Percentiles rank a stretch among this genome's conserved stretches.
Evolutionary conservation across 225 moss, liverwort and hornwort species (phyloP).

Genomic region (Sphagnum contortum): DNA sequence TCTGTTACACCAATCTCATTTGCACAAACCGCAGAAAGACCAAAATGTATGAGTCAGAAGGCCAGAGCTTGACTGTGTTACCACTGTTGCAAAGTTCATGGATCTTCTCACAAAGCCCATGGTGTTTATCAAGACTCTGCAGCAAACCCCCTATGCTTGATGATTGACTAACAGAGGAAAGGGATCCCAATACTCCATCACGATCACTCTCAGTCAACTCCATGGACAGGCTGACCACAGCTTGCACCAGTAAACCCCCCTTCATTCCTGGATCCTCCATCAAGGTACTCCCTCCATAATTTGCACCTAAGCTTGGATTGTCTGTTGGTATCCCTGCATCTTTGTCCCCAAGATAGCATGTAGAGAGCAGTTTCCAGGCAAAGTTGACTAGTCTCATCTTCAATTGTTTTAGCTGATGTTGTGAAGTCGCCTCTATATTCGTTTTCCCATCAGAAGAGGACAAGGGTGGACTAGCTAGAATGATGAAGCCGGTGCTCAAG

Average conservation of each 20-base stretch:
- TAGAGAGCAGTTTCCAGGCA: conserved; percentile 35
- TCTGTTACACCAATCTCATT: too few relatives aligned
- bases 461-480: conserved; percentile 19
- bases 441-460: conserved; percentile 5
- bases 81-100: conserved; percentile 64
- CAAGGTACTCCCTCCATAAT: conserved; percentile 13
- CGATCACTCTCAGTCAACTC: conserved; percentile 33
- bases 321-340: conserved; percentile 24
- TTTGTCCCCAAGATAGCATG: conserved; percentile 42
- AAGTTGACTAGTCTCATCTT: conserved; percentile 32
- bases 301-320: conserved; percentile 41
- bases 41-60: too few relatives aligned
- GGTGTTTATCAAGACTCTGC: conserved; percentile 47
- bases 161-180: conserved; percentile 23
- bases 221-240: conserved; percentile 59
- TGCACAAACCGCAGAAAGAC: too few relatives aligned
- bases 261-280: conserved; percentile 44
- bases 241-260: conserved; percentile 67
- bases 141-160: conserved; percentile 52
- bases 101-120: conserved; percentile 49
- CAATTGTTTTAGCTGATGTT: conserved; percentile 33
- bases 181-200: conserved; percentile 17
- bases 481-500: conserved; percentile 36
- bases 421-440: conserved; percentile 16
- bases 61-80: conserved; percentile 6